Evolutionary conservation across 768 basidiomycete genomes (phyloP).

Genomic region (Sarcodon sp.): DNA sequence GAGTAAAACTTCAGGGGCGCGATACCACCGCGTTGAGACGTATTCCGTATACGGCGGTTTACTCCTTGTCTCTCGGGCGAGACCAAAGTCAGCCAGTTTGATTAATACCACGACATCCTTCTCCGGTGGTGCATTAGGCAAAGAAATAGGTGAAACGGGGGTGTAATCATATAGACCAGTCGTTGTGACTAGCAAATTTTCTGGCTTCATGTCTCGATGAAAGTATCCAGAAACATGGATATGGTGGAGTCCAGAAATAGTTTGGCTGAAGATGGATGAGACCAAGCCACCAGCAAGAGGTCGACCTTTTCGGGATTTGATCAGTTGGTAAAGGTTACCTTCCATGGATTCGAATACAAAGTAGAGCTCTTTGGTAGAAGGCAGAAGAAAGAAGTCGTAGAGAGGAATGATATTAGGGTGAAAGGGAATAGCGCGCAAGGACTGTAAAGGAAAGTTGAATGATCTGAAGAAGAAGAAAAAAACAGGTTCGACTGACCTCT

Average conservation of each 20-base stretch:
- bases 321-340: conserved; percentile 98
- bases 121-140: conserved; percentile 56
- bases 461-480: conserved; percentile 7
- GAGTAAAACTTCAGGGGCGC: conserved; percentile 92
- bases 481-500: conserved; percentile 43
- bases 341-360: conserved; percentile 99
- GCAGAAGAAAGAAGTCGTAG: conserved; percentile 98
- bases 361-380: conserved; percentile 90
- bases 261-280: conserved; percentile 89
- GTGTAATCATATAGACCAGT: conserved; percentile 91
- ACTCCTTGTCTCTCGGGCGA: conserved; percentile 83
- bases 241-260: conserved; percentile 82
- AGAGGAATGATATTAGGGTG: conserved; percentile 97
- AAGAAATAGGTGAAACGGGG: conserved; percentile 57
- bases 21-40: conserved; percentile 99
- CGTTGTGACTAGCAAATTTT: conserved; percentile 96
- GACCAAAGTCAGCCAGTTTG: conserved; percentile 97
- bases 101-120: conserved; percentile 94
- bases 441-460: conserved; percentile 33
- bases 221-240: conserved; percentile 92
- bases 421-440: conserved; percentile 84
- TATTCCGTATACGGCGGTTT: conserved; percentile 96
- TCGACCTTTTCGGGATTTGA: conserved; percentile 91
- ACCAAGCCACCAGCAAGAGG: conserved; percentile 95
- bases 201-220: conserved; percentile 99